A percentile compares a stretch with the other conserved stretches of the same genome.
phyloP scores from a whole-genome alignment of 805 yeast genomes.

The Starmerella vaccinii region DNA sequence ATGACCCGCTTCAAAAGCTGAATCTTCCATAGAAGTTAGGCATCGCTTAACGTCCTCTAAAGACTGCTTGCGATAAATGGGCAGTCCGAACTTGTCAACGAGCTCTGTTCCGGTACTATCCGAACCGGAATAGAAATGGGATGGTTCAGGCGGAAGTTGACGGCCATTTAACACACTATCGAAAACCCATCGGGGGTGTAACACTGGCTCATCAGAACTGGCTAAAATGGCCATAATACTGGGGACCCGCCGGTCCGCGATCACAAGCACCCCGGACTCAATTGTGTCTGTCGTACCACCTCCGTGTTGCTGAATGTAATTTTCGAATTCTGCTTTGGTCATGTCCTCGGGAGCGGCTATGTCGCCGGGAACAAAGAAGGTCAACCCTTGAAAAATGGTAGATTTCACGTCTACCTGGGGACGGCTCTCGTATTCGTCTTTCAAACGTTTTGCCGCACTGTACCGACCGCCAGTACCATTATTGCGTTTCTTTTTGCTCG shows the following conservation, averaged over 20 bases:
- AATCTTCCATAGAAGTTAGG: slow-evolving; percentile 9
- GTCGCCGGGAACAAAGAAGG: slow-evolving; percentile 27
- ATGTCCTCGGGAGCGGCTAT: slow-evolving; percentile 22
- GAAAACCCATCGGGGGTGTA: slow-evolving; percentile 61
- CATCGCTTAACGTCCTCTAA: background rate
- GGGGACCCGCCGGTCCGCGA: slow-evolving; percentile 25
- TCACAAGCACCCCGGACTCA: slow-evolving; percentile 1
- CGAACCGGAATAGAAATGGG: slow-evolving; percentile 40
- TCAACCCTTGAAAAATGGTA: slow-evolving; percentile 19
- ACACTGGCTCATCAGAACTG: slow-evolving; percentile 37
- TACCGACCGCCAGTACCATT: background rate
- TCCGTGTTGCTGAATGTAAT: slow-evolving; percentile 26
- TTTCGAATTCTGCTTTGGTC: slow-evolving; percentile 22
- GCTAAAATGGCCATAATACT: slow-evolving; percentile 12
- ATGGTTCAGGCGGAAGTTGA: slow-evolving; percentile 49
- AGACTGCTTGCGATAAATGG: slow-evolving; percentile 37
- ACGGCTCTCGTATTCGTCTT: background rate
- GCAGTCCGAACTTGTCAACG: slow-evolving; percentile 55
- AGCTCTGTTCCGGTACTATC: slow-evolving; percentile 25
- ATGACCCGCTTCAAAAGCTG: too few relatives aligned
- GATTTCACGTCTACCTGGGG: background rate
- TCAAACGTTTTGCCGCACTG: slow-evolving; percentile 8
- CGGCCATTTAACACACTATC: slow-evolving; percentile 44
- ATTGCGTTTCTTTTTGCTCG: background rate
- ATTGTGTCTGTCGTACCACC: slow-evolving; percentile 26